phyloP scores from a whole-genome alignment of 129 eudicot species.

The Lactuca sativa region DNA sequence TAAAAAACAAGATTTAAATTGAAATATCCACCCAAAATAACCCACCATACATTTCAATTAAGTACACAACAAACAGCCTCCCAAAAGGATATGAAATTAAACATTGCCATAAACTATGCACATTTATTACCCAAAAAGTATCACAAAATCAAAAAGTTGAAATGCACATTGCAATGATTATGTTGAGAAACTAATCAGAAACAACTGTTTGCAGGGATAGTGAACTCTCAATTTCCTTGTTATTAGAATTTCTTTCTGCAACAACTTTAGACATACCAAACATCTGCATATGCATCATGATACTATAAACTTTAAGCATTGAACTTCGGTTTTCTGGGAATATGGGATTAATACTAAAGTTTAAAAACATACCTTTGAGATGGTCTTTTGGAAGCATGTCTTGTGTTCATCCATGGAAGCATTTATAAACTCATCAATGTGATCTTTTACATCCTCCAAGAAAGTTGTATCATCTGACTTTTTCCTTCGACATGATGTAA shows the following conservation, averaged over 20 bases:
- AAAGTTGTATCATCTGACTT: conserved; percentile 61
- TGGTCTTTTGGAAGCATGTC: conserved; percentile 69
- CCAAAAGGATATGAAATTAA: background rate
- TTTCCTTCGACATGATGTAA: conserved; percentile 57
- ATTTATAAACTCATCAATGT: conserved; percentile 66
- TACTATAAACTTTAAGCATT: background rate
- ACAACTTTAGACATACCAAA: conserved; percentile 78
- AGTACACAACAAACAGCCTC: background rate
- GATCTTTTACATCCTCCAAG: conserved; percentile 67
- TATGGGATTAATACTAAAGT: background rate
- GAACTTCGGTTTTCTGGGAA: background rate
- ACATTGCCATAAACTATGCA: background rate
- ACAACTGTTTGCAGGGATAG: conserved; percentile 50
- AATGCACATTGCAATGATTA: background rate
- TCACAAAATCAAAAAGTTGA: background rate
- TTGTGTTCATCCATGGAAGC: conserved; percentile 79
- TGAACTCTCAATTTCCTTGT: conserved; percentile 52
- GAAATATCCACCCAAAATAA: background rate
- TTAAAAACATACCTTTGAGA: conserved; percentile 48
- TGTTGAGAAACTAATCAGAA: conserved; percentile 34
- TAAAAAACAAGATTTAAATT: no score
- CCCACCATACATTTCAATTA: background rate
- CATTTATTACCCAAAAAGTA: background rate
- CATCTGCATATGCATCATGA: conserved; percentile 45
- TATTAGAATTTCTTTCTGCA: conserved; percentile 44